Conservation (phyloP, 129 eudicot species). For the Saussurea involucrata region DNA sequence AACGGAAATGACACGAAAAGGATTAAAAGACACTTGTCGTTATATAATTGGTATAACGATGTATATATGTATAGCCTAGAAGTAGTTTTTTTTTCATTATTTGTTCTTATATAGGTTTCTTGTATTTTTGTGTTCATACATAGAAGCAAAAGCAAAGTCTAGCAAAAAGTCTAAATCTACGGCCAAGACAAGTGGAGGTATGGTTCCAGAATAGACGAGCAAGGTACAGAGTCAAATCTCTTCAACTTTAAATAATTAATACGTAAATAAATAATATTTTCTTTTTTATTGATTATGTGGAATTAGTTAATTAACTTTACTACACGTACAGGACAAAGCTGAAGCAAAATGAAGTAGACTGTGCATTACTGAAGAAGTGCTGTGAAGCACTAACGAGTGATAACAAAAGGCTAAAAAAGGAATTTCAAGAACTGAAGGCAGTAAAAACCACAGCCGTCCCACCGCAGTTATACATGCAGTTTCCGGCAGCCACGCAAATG, state of each 20-base stretch:
- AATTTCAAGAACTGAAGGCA: conserved; percentile 42
- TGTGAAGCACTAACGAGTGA: conserved; percentile 43
- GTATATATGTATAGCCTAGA: not conserved
- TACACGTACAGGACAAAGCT: conserved; percentile 54
- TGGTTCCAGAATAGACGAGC: conserved; percentile 89
- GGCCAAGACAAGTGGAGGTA: conserved; percentile 72
- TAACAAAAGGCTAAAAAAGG: conserved; percentile 40
- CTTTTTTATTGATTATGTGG: not conserved
- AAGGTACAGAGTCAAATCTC: conserved; percentile 30
- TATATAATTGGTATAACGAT: not conserved
- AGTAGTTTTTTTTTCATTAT: not conserved
- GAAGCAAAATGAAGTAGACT: conserved; percentile 61
- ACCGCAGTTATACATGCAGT: conserved; percentile 21
- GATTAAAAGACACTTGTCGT: not conserved
- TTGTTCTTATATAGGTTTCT: not conserved
- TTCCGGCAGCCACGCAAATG: conserved; percentile 34
- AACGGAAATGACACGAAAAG: not conserved
- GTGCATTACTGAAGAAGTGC: conserved; percentile 40
- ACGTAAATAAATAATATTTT: not conserved
- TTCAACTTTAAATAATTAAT: not conserved
- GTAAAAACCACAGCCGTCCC: conserved; percentile 2
- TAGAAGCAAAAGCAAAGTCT: conserved; percentile 63
- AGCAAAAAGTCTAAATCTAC: conserved; percentile 49
- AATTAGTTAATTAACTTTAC: not conserved
- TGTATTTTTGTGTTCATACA: not conserved